Conservation (phyloP, 257 asterid species). For the Nyctanthes arbortristis region DNA sequence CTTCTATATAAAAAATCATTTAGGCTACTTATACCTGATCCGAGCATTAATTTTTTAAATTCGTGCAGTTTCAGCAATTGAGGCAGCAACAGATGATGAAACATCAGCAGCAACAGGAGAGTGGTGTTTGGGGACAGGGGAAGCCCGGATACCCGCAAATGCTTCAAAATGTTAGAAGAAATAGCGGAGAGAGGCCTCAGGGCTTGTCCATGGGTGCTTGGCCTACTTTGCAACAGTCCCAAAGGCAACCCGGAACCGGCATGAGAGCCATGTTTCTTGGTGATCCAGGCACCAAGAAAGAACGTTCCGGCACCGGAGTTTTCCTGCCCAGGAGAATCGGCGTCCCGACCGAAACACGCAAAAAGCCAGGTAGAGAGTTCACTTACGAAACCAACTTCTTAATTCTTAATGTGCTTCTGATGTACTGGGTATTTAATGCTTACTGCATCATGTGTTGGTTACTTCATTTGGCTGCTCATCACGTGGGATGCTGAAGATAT, state of each 20-base stretch:
- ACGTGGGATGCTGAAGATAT: not conserved
- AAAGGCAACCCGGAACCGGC: constrained; percentile 36
- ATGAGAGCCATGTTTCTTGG: constrained; percentile 49
- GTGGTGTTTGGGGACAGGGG: constrained; percentile 14
- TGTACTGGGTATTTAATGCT: not conserved
- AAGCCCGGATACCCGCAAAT: constrained; percentile 19
- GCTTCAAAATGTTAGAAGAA: constrained; percentile 18
- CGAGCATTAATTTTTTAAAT: not conserved
- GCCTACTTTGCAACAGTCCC: constrained; percentile 44
- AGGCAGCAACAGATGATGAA: constrained; percentile 33
- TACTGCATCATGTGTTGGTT: not conserved
- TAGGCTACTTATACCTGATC: not conserved
- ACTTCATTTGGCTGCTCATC: constrained; percentile 11
- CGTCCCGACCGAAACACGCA: constrained; percentile 37
- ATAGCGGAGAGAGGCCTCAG: constrained; percentile 12
- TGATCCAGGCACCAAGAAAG: constrained; percentile 43
- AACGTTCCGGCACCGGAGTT: constrained; percentile 82
- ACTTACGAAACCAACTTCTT: too few relatives aligned
- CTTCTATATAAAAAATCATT: not conserved
- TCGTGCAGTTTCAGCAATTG: constrained; percentile 33
- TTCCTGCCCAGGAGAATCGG: constrained; percentile 60
- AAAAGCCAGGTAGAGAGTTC: constrained; percentile 43
- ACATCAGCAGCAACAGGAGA: constrained; percentile 13
- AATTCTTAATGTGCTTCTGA: too few relatives aligned
- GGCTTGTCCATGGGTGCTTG: constrained; percentile 20